Conservation (phyloP, 192 early-diverging fungal genomes). For the Coemansia sp. region DNA sequence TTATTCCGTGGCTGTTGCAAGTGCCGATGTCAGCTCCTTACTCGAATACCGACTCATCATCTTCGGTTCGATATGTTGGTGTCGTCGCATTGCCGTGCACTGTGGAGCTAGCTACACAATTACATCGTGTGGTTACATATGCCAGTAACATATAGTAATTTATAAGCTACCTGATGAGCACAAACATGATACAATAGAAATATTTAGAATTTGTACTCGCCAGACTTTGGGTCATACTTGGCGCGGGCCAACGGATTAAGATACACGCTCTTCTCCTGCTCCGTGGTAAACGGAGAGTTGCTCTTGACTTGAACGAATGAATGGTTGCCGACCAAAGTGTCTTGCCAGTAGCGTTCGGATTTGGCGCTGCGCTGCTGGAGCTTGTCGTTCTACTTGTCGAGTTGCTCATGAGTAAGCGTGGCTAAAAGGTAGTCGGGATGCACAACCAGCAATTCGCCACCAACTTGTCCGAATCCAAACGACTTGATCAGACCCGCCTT, state of each 20-base stretch:
- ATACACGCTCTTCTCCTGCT: conserved; percentile 15
- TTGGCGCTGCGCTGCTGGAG: conserved; percentile 7
- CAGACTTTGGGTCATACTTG: background rate
- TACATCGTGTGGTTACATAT: conserved; percentile 25
- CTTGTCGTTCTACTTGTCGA: conserved; percentile 23
- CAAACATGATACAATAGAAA: background rate
- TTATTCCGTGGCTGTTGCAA: conserved; percentile 39
- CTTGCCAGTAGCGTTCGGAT: conserved; percentile 38
- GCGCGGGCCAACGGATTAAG: background rate
- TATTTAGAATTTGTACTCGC: background rate
- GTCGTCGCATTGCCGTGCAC: conserved; percentile 49
- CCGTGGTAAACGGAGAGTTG: conserved; percentile 24
- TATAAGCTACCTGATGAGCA: background rate
- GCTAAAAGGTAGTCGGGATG: conserved; percentile 72
- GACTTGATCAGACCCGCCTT: conserved; percentile 68
- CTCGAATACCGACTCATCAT: background rate
- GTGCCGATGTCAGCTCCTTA: background rate
- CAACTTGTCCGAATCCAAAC: conserved; percentile 76
- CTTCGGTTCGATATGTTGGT: conserved; percentile 21
- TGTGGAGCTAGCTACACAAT: conserved; percentile 28
- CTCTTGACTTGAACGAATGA: conserved; percentile 35
- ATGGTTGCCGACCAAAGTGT: conserved; percentile 41
- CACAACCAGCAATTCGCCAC: conserved; percentile 67
- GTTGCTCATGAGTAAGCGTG: background rate
- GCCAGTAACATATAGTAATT: background rate